A percentile compares a stretch with the other conserved stretches of the same genome.
phyloP scores from a whole-genome alignment of 495 filamentous ascomycete genomes.

The Lophium mytilinum region DNA sequence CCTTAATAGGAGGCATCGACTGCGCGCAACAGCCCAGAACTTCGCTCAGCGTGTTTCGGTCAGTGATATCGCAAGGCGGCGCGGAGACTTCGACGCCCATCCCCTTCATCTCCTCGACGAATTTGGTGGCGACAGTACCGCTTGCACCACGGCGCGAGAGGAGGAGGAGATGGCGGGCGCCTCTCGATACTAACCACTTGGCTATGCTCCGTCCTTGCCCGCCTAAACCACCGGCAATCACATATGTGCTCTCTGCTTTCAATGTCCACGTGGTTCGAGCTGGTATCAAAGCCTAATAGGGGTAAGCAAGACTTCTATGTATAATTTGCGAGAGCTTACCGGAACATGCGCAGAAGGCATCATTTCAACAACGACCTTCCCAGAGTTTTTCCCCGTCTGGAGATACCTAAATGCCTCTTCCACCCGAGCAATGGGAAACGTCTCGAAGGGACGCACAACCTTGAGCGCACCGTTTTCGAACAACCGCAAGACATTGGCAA shows the following conservation, averaged over 20 bases:
- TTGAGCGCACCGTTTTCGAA: not conserved
- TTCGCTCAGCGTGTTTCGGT: not conserved
- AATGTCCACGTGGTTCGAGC: too few relatives aligned
- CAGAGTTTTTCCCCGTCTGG: not conserved
- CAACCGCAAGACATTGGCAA: not conserved
- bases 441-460: not conserved
- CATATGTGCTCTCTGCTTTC: constrained; percentile 16
- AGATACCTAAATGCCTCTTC: not conserved
- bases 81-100: not conserved
- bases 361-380: not conserved
- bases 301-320: too few relatives aligned
- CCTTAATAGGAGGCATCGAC: not conserved
- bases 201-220: constrained; percentile 28
- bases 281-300: too few relatives aligned
- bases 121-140: not conserved
- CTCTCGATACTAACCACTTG: constrained; percentile 27
- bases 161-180: constrained; percentile 30
- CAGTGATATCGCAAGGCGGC: not conserved
- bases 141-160: constrained; percentile 8
- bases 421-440: not conserved
- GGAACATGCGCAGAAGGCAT: too few relatives aligned
- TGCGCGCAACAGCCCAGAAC: not conserved
- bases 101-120: not conserved
- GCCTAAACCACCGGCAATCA: constrained; percentile 34
- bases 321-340: too few relatives aligned